Percentiles rank a stretch among this genome's conserved stretches.
Conservation (phyloP, 495 filamentous ascomycete species). For the Aspergillus saccharolyticus region DNA sequence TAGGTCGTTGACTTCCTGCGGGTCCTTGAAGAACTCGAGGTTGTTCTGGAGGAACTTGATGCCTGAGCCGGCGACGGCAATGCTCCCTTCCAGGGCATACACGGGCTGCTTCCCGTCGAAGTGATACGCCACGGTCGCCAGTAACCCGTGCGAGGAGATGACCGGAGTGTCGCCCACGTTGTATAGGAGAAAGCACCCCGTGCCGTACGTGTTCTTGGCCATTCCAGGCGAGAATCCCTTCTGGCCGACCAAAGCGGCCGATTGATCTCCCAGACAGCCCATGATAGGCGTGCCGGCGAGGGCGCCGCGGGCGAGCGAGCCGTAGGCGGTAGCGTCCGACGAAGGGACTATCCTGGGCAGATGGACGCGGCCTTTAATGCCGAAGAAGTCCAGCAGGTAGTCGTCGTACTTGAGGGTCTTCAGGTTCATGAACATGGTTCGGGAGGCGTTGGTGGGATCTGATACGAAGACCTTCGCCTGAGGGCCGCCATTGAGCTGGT, state of each 20-base stretch:
- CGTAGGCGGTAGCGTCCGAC: conserved; percentile 70
- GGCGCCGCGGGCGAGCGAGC: conserved; percentile 55
- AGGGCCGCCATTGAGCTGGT: conserved; percentile 78
- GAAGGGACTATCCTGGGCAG: conserved; percentile 85
- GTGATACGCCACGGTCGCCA: conserved; percentile 75
- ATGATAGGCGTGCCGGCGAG: conserved; percentile 71
- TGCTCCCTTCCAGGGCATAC: conserved; percentile 89
- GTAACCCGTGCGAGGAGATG: conserved; percentile 81
- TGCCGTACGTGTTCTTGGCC: conserved; percentile 97
- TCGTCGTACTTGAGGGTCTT: conserved; percentile 81
- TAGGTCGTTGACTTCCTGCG: conserved; percentile 72
- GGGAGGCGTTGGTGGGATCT: conserved; percentile 86
- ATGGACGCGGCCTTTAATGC: conserved; percentile 62
- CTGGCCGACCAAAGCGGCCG: conserved; percentile 87
- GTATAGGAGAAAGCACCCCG: conserved; percentile 90
- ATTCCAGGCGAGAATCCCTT: conserved; percentile 81
- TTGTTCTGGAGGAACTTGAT: conserved; percentile 90
- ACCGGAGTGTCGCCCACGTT: conserved; percentile 90
- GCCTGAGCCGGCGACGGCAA: conserved; percentile 88
- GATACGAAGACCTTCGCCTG: conserved; percentile 71
- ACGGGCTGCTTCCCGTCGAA: conserved; percentile 72
- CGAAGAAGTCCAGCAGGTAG: conserved; percentile 75
- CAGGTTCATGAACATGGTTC: conserved; percentile 96
- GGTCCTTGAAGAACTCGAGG: conserved; percentile 68
- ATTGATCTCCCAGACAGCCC: conserved; percentile 90